Base-by-base conservation (phyloP, 2,329 filamentous ascomycete species). In the Fusarium illudens region DNA sequence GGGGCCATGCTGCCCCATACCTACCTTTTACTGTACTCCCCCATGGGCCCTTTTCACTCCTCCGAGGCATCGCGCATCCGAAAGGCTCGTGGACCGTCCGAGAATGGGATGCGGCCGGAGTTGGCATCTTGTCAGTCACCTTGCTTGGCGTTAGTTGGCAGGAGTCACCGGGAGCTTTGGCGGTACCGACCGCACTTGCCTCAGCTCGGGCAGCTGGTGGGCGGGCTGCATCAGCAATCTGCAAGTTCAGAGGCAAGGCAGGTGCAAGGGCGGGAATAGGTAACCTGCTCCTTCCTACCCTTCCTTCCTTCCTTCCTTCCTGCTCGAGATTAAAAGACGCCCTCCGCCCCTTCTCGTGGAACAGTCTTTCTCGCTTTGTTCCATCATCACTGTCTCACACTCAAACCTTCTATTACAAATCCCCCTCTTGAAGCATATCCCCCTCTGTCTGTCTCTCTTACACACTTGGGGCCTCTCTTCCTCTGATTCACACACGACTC, bases 291-390 rank as follows among this genome's bases (percentile, higher is more conserved):
- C 39, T 27, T 46, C 39, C 39, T 44, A n/a, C 22, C 37, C 37
- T 42, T 44, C 46, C 17, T 42, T 37, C 44, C 34, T 51, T 55
- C 61, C 44, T 58, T 34, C 42, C 48, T 60, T 46, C 22, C 61
- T 69, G 58, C 49, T 71, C 60, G 58, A 67, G 62, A 73, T 72
- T 73, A 73, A 73, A 71, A 71, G 71, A 65, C 63, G 53, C 33
- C 64, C 37, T 65, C 39, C 55, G 48, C 65, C 70, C 70, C 60
- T 64, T 67, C 29, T 69, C 70, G 68, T 63, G 61, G 52, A 71
- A 56, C 58, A 62, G 64, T 70, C 63, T 65, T 59, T 70, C 63
- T 65, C 60, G 37, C 46, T 46, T 54, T 58, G 63, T 62, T 59
- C 22, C 62, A 71, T 64, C 70, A 68, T 62, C 68, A 46, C 56